Conservation (phyloP, 2,329 filamentous ascomycete species). For the Cordyceps farinosa region DNA sequence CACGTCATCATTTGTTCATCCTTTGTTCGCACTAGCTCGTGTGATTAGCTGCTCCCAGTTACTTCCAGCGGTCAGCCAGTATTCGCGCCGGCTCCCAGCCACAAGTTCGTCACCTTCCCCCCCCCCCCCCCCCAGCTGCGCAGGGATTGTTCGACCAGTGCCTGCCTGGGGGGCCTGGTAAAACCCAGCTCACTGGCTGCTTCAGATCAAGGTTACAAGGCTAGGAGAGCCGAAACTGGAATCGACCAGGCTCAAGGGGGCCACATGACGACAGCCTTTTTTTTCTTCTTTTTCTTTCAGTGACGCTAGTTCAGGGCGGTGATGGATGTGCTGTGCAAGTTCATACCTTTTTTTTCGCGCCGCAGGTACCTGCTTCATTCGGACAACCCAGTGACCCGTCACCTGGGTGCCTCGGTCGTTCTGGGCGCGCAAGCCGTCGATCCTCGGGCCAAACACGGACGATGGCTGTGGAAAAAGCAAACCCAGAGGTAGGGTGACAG, state of each 20-base stretch:
- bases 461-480: neutral
- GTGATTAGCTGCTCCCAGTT: neutral
- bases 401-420: neutral
- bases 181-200: neutral
- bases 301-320: neutral
- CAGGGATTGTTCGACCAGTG: neutral
- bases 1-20: neutral
- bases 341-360: neutral
- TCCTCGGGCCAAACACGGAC: neutral
- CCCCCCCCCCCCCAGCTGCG: neutral
- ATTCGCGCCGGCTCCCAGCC: neutral
- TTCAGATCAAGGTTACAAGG: constrained; percentile 5
- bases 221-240: neutral
- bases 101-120: neutral
- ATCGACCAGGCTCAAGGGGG: neutral
- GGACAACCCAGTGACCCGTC: too few species aligned
- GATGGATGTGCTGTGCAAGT: neutral
- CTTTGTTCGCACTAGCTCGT: neutral
- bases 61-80: neutral
- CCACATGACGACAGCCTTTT: neutral
- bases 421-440: neutral
- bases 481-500: neutral
- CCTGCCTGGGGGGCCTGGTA: neutral
- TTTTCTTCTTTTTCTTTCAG: neutral
- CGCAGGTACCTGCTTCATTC: neutral